Evolutionary conservation across 495 filamentous ascomycete genomes (phyloP), one percentile per base, ranked within the genome.

Genomic region (Tuber aestivum): DNA sequence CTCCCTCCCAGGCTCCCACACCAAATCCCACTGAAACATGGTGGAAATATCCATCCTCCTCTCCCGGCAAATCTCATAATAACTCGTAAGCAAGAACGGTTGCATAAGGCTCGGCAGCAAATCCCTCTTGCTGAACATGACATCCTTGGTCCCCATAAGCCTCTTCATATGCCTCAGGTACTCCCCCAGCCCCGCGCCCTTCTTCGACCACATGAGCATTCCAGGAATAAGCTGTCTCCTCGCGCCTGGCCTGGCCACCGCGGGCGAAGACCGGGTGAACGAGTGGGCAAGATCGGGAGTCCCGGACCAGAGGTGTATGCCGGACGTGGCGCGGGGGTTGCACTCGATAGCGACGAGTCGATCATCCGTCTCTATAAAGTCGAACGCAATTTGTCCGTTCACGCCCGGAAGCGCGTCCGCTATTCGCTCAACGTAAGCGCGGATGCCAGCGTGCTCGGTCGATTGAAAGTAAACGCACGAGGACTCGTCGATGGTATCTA

Each of bases 21-120:
- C 69, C 73, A 83, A 56, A 72, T 83, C 81, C 81, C 76, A 79
- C 68, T 83, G 82, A 74, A 83, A 83, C 82, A 83, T 83, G n/a
- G 76, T 76, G 2, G 82, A 73, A 72, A 83, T 27, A 27, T 61
- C 76, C 68, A 83, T 71, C 21, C 41, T 20, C 42, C 79, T 50
- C 69, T 83, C 82, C 42, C 80, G 71, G 68, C 82, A 83, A n/a
- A 83, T 83, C 76, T 81, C 80, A 50, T 83, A 83, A 44, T 83
- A 83, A 41, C 78, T 79, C 40, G 81, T 83, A 48, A 83, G 69
- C 73, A 83, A 41, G 73, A 83, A 83, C 70, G 82, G 82, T 70
- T 83, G 82, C 82, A 81, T 83, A 41, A 83, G 40, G 20, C 76
- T 80, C 32, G 82, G 82, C 73, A 70, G 37, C 27, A 78, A n/a